Base-by-base conservation (phyloP, 768 basidiomycete species). In the Cyathus striatus region DNA sequence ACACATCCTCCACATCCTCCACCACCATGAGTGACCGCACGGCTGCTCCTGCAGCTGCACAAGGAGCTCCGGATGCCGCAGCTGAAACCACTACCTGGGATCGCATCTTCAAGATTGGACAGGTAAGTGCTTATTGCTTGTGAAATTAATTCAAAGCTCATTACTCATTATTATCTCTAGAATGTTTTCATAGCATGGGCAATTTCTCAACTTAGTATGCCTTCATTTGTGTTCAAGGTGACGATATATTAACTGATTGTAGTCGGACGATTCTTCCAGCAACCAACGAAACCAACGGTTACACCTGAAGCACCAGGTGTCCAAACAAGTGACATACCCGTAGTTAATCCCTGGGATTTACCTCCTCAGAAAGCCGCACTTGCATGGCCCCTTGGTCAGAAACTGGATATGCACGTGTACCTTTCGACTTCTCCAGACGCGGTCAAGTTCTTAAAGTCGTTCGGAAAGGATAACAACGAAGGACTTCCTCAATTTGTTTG, bases 341-440 rank as follows among this genome's bases (percentile, higher is more conserved):
- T 65, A 30, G 55, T 66, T 4, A 70, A 81, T 51, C 74, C 80
- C 6, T 65, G 66, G 56, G 45, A 60, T n/a, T 57, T 75, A 12
- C 76, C 80, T 6, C 85, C 86, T 5, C 65, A 61, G 12, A 70
- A 79, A 21, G 79, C 68, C 2, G 46, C 62, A 12, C 75, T 70
- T 4, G 78, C 74, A 30, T 90, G 87, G 87, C 58, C 65, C 7
- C 65, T 85, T 2, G 79, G 75, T 1, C 69, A 79, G 41, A 62
- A 68, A 3, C 60, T 90, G 6, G 75, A 83, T 34, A 81, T 90
- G 76, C 75, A 90, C 45, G 77, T 90, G 3, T 76, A 82, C 55
- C 63, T 92, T 24, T 79, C 89, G 16, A 86, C 83, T 0, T 79
- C 79, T 2, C 80, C 79, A 1, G 67, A 58, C 4, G 76, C 71